phyloP scores from a whole-genome alignment of 2,329 filamentous ascomycete species.

The Fusarium subglutinans region DNA sequence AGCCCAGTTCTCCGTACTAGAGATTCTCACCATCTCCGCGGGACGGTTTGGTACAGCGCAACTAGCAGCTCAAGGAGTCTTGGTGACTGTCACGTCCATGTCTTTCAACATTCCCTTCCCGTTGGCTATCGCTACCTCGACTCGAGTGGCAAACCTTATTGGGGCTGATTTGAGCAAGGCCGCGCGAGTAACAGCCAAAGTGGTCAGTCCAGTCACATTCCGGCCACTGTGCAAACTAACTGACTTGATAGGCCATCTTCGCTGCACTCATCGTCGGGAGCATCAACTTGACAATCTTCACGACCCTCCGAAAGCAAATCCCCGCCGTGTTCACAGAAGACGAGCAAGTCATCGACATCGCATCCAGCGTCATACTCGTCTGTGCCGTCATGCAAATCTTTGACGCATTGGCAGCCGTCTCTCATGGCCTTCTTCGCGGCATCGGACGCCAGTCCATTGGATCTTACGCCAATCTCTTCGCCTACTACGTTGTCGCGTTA shows the following conservation, averaged over 20 bases:
- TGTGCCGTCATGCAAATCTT: slow-evolving; percentile 90
- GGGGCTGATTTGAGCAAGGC: slow-evolving; percentile 81
- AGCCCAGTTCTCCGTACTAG: slow-evolving; percentile 89
- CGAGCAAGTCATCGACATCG: slow-evolving; percentile 70
- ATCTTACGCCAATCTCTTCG: slow-evolving; percentile 83
- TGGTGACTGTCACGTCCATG: slow-evolving; percentile 78
- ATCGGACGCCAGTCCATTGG: slow-evolving; percentile 87
- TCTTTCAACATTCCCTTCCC: slow-evolving; percentile 92
- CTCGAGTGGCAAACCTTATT: slow-evolving; percentile 87
- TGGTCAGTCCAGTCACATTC: slow-evolving; percentile 55
- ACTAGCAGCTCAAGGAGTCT: slow-evolving; percentile 85
- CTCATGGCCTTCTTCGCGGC: slow-evolving; percentile 84
- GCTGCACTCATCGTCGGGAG: slow-evolving; percentile 74
- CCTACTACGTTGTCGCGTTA: slow-evolving; percentile 87
- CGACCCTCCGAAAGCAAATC: slow-evolving; percentile 72
- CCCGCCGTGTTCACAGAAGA: slow-evolving; percentile 79
- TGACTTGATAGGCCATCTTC: slow-evolving; percentile 57
- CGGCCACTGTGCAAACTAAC: rapidly evolving
- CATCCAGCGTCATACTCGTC: slow-evolving; percentile 75
- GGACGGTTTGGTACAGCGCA: slow-evolving; percentile 79
- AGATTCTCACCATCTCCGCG: slow-evolving; percentile 81
- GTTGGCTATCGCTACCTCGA: slow-evolving; percentile 85
- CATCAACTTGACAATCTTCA: slow-evolving; percentile 77
- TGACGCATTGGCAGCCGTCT: slow-evolving; percentile 79
- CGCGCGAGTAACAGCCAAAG: slow-evolving; percentile 78